A percentile compares a stretch with the other conserved stretches of the same genome.
These are phyloP conservation scores for Vitellaria paradoxa DNA, from an alignment of 179 eudicot genomes.

Conservation along the genomic window DNA sequence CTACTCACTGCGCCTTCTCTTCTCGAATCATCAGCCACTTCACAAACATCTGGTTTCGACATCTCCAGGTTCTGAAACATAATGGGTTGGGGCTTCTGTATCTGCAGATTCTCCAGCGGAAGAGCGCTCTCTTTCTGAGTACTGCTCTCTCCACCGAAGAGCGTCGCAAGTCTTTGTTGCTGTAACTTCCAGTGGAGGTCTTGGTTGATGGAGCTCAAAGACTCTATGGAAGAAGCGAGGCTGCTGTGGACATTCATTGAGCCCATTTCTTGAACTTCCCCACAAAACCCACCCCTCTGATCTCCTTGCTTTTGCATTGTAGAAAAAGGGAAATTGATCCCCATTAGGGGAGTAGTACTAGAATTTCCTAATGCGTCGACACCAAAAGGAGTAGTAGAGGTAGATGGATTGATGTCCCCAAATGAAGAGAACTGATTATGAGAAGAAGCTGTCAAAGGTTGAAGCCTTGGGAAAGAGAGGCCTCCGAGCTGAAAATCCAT, in stretches of 20 bases:
- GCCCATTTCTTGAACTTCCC: constrained; percentile 25
- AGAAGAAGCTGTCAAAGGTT: background rate
- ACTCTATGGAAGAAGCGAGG: constrained; percentile 66
- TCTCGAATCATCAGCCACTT: constrained; percentile 13
- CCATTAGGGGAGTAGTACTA: constrained; percentile 22
- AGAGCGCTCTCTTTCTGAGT: constrained; percentile 24
- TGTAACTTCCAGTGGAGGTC: constrained; percentile 88
- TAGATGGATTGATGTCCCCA: constrained; percentile 21
- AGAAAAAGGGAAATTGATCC: constrained; percentile 30
- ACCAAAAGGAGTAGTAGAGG: constrained; percentile 28
- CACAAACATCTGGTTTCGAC: constrained; percentile 20
- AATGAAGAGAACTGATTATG: constrained; percentile 38
- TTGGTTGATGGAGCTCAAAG: constrained; percentile 82
- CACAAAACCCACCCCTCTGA: constrained; percentile 7
- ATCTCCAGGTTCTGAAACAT: constrained; percentile 57
- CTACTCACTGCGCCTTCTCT: constrained; percentile 18
- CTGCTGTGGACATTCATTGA: constrained; percentile 19
- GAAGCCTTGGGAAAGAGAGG: constrained; percentile 24
- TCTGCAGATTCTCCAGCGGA: constrained; percentile 7
- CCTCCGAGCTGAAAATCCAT: constrained; percentile 72
- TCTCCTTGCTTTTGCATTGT: constrained; percentile 24
- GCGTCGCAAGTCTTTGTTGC: constrained; percentile 62
- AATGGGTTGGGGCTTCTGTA: constrained; percentile 45
- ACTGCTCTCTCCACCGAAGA: constrained; percentile 29
- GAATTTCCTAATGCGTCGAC: constrained; percentile 28